Evolutionary conservation across 2,329 filamentous ascomycete species (phyloP).

Genomic region (Beauveria brongniartii): DNA sequence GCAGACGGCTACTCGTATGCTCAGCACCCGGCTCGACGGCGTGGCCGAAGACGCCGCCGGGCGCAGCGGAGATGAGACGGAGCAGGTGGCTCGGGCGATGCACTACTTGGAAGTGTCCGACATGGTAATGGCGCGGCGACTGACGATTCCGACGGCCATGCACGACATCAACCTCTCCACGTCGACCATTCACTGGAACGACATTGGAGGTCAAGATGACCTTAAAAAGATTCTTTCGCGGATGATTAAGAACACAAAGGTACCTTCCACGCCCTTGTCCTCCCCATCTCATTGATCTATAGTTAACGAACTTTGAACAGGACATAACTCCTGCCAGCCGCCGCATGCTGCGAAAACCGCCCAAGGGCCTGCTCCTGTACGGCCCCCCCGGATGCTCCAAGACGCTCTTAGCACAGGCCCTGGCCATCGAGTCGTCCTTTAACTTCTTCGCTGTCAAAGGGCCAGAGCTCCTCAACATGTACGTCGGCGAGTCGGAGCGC

Average conservation of each 20-base stretch:
- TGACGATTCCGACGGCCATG: conserved; percentile 76
- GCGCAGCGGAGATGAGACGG: not conserved
- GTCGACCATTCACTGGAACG: conserved; percentile 75
- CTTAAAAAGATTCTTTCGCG: conserved; percentile 57
- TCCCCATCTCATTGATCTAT: not conserved
- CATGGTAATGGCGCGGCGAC: conserved; percentile 56
- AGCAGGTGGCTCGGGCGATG: not conserved
- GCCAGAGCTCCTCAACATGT: conserved; percentile 90
- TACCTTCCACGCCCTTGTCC: conserved; percentile 14
- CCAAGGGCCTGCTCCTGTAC: conserved; percentile 81
- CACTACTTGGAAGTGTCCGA: conserved; percentile 37
- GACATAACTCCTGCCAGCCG: conserved; percentile 24
- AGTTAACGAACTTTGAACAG: conserved; percentile 14
- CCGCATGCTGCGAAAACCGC: conserved; percentile 43
- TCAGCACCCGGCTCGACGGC: conserved; percentile 18
- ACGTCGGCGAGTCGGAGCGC: conserved; percentile 89
- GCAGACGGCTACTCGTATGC: conserved; percentile 21
- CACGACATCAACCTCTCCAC: conserved; percentile 83
- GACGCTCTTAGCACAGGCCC: conserved; percentile 82
- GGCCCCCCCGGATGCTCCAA: conserved; percentile 93
- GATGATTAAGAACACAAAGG: conserved; percentile 37
- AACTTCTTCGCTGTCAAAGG: conserved; percentile 95
- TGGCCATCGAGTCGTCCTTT: conserved; percentile 82
- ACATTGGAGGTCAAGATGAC: conserved; percentile 76
- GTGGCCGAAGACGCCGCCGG: conserved; percentile 5